These are phyloP conservation scores for Chrysochromulina tobinii DNA, from an alignment of 78 protist genomes.

Conservation along the genomic window DNA sequence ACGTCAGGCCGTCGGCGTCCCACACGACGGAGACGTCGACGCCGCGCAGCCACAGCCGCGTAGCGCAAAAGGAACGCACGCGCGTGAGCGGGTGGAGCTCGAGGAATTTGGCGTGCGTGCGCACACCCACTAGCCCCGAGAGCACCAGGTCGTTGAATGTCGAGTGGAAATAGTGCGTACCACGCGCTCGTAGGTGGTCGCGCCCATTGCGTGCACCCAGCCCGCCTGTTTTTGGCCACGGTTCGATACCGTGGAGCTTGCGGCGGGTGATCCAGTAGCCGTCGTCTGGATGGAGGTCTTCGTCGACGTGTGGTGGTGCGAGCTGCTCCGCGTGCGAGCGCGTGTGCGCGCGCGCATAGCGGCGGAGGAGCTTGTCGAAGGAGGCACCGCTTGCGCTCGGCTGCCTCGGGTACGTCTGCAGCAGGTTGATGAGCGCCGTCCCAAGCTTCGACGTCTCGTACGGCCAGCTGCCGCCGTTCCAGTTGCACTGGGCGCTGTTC, in stretches of 20 bases:
- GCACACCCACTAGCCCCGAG: neutral
- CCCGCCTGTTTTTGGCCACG: too few relatives aligned
- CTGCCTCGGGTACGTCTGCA: neutral
- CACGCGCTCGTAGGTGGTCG: neutral
- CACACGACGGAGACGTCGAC: too few relatives aligned
- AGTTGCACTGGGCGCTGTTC: neutral
- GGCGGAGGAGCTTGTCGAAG: neutral
- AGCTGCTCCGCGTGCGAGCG: neutral
- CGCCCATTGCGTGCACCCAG: neutral
- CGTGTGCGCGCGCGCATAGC: conserved; percentile 16
- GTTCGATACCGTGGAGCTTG: neutral
- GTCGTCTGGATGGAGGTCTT: neutral
- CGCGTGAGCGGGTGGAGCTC: neutral
- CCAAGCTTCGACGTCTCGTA: neutral
- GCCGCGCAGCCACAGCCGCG: neutral
- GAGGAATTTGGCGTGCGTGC: neutral
- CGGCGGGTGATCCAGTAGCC: conserved; percentile 4
- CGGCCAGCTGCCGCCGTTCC: neutral
- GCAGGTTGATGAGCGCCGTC: neutral
- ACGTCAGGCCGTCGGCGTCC: too few relatives aligned
- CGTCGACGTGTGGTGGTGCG: neutral
- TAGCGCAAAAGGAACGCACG: neutral
- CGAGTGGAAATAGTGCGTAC: neutral
- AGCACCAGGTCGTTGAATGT: neutral
- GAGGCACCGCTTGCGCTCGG: neutral